These are phyloP conservation scores for Hevea brasiliensis DNA, from an alignment of 345 rosid species.

Conservation along the genomic window DNA sequence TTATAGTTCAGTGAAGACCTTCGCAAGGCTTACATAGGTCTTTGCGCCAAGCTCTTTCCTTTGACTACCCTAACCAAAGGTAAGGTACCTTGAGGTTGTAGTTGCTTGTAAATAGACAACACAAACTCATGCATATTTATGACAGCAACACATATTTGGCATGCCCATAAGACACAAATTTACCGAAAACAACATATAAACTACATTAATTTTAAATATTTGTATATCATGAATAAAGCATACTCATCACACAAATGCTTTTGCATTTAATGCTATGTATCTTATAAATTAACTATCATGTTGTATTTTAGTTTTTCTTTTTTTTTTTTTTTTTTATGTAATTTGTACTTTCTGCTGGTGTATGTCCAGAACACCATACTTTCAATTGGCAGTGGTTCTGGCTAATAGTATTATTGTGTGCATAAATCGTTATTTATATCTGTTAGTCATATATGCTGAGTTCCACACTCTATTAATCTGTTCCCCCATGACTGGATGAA, in stretches of 20 bases:
- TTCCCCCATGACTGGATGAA: not conserved
- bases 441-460: not conserved
- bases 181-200: not conserved
- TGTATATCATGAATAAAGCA: not conserved
- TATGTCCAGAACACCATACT: not conserved
- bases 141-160: no score
- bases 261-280: not conserved
- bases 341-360: not conserved
- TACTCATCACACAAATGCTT: not conserved
- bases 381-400: not conserved
- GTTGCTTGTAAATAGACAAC: no score
- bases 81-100: no score
- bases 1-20: no score
- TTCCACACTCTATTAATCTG: not conserved
- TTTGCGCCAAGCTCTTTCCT: no score
- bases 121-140: no score
- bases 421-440: not conserved
- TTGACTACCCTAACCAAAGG: no score
- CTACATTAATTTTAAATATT: not conserved
- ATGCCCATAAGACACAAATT: not conserved
- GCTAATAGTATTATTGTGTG: not conserved
- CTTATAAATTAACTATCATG: not conserved
- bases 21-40: no score
- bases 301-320: not conserved
- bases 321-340: not conserved